phyloP scores from a whole-genome alignment of 345 rosid species.

The Brassica juncea region DNA sequence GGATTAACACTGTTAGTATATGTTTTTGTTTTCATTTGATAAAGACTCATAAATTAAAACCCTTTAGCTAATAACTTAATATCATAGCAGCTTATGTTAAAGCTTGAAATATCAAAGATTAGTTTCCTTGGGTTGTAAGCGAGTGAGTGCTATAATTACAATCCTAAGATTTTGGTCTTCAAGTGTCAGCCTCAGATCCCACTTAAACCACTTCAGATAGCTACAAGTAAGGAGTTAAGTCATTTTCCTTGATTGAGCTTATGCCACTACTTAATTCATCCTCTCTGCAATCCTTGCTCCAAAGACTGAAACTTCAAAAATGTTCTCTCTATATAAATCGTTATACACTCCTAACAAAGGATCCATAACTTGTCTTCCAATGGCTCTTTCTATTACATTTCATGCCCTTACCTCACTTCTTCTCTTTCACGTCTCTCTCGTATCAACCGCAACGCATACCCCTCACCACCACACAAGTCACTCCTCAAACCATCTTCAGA shows the following conservation, averaged over 20 bases:
- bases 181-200: conserved; percentile 71
- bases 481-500: conserved; percentile 51
- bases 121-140: conserved; percentile 40
- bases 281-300: conserved; percentile 44
- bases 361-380: conserved; percentile 28
- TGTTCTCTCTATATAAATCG: conserved; percentile 38
- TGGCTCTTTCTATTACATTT: conserved; percentile 35
- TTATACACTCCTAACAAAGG: conserved; percentile 6
- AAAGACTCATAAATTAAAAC: background rate
- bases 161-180: conserved; percentile 28
- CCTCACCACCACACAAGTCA: conserved; percentile 39
- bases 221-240: conserved; percentile 73
- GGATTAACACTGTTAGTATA: conserved; percentile 41
- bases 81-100: background rate
- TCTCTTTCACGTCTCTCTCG: conserved; percentile 36
- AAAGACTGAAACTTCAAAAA: conserved; percentile 38
- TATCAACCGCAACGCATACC: conserved; percentile 55
- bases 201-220: conserved; percentile 78
- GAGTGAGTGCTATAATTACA: conserved; percentile 20
- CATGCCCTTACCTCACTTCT: conserved; percentile 22
- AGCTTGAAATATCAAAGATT: background rate
- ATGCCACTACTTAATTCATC: conserved; percentile 38
- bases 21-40: background rate
- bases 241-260: conserved; percentile 49
- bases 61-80: background rate